phyloP scores from a whole-genome alignment of 441 rosid species.

The California macrophylla region DNA sequence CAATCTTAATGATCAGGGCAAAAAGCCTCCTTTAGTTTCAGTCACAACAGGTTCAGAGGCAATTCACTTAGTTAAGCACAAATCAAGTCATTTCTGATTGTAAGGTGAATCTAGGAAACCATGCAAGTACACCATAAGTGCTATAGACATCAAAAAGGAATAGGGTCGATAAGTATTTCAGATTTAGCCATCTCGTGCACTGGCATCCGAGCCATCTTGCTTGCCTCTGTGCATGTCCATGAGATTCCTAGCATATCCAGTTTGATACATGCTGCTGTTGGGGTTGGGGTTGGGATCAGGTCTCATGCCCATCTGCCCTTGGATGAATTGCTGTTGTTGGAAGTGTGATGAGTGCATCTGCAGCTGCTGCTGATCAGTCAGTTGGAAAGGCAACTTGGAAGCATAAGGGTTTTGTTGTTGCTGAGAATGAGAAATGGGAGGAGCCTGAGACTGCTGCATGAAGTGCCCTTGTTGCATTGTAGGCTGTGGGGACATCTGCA shows the following conservation, averaged over 20 bases:
- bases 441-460: neutral
- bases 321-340: conserved; percentile 28
- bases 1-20: neutral
- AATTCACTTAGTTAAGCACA: neutral
- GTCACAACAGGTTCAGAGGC: neutral
- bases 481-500: conserved; percentile 3
- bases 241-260: conserved; percentile 15
- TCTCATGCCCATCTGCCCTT: conserved; percentile 23
- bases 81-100: neutral
- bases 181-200: neutral
- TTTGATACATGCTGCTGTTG: conserved; percentile 13
- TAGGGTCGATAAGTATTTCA: neutral
- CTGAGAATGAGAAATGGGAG: neutral
- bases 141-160: neutral
- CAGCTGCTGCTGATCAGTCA: neutral
- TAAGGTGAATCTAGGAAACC: neutral
- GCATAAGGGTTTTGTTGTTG: neutral
- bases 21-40: neutral
- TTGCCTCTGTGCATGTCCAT: conserved; percentile 13
- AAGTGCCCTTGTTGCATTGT: conserved; percentile 3
- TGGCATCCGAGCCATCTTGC: conserved; percentile 11
- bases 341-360: neutral
- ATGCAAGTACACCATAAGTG: neutral
- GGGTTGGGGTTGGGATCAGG: neutral
- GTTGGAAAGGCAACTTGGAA: neutral